These are phyloP conservation scores for Omphalotus olearius DNA, from an alignment of 1,284 basidiomycete species.

Conservation along the genomic window DNA sequence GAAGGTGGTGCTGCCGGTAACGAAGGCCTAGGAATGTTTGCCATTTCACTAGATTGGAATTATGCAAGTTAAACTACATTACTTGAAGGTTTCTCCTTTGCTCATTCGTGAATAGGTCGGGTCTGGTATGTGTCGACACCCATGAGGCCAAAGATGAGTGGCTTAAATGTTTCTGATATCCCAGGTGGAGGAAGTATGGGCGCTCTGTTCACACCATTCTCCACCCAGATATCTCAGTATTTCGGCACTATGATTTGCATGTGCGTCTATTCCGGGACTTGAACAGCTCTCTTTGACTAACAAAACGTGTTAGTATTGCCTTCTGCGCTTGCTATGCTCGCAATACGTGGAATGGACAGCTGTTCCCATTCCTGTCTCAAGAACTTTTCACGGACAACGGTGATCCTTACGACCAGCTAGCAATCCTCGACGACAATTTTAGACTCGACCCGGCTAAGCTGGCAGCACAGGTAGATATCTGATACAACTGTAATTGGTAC, in stretches of 20 bases:
- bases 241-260: slow-evolving; percentile 35
- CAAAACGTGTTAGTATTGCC: slow-evolving; percentile 25
- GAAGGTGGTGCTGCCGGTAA: slow-evolving; percentile 39
- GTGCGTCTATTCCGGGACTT: slow-evolving; percentile 21
- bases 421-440: slow-evolving; percentile 33
- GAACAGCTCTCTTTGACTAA: neutral
- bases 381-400: slow-evolving; percentile 31
- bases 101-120: slow-evolving; percentile 3
- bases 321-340: slow-evolving; percentile 33
- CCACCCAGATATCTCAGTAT: slow-evolving; percentile 37
- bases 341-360: slow-evolving; percentile 39
- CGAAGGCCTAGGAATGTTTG: slow-evolving; percentile 46
- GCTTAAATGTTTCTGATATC: neutral
- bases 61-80: neutral
- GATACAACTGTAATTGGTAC: neutral
- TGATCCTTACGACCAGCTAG: slow-evolving; percentile 26
- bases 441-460: slow-evolving; percentile 38
- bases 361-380: slow-evolving; percentile 39
- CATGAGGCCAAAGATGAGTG: neutral
- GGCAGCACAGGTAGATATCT: slow-evolving; percentile 23
- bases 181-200: slow-evolving; percentile 1
- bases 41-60: slow-evolving; percentile 41
- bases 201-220: slow-evolving; percentile 39
- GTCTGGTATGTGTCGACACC: slow-evolving; percentile 5
- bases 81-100: too few species aligned